Evolutionary conservation across 208 protist species (phyloP), one percentile per base, ranked within the genome.

Genomic region (Leishmania braziliensis): DNA sequence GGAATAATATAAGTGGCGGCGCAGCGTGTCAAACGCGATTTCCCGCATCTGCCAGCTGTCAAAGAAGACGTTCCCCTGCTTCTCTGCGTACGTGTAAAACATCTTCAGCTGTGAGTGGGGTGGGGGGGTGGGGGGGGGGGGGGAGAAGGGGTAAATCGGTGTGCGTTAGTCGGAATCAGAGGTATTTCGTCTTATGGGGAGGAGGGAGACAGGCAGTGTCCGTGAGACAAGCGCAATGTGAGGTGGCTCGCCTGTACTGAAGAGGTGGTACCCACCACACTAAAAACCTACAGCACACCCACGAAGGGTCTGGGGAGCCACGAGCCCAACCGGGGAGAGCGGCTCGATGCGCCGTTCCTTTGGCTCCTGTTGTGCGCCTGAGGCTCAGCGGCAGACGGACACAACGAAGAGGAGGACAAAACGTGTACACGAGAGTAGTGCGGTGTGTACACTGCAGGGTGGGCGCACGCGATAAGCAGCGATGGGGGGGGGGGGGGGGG

Each of bases 21-120:
- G 92, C 85, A 87, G 88, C 56, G 88, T 87, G 84, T 95, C 91
- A 56, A 95, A 95, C 66, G 88, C 91, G 50, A 95, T 72, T 69
- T 92, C 76, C 29, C 89, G 91, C 91, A 95, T 86, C 75, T 91
- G 80, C 89, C 89, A 95, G 10, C 63, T 74, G n/a, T 86, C 81
- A 62, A 88, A 87, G 58, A 95, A 82, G 77, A 85, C 75, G 58
- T 75, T 89, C 8, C 81, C 79, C 74, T 91, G 78, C 77, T 95
- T 95, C 77, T 95, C 91, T 5, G 86, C 91, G 70, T 85, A 88
- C 6, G 86, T 86, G 63, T 84, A 95, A 75, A 90, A 92, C 91
- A 95, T 95, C 50, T 48, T 51, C 2, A 51, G 36, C 12, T 8
- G 58, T 16, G 20, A 4, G 33, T 5, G 16, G 39, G 33, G 39